These are phyloP conservation scores for Neofusicoccum kwambonambiense DNA, from an alignment of 2,329 filamentous ascomycete genomes.

Conservation along the genomic window DNA sequence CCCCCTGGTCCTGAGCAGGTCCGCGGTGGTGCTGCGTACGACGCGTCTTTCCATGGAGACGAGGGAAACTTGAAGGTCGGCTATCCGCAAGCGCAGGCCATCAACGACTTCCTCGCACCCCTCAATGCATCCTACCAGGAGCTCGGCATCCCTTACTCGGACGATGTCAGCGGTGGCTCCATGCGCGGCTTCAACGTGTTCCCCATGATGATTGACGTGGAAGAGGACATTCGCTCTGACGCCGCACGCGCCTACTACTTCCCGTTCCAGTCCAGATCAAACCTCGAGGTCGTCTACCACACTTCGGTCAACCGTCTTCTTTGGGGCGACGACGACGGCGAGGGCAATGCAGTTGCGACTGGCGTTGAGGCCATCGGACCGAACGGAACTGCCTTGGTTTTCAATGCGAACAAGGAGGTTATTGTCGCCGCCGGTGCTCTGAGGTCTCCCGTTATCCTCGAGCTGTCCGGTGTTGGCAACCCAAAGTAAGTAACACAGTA, in stretches of 20 bases:
- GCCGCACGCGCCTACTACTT: conserved; percentile 51
- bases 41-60: conserved; percentile 24
- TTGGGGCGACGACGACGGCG: too few relatives aligned
- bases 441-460: conserved; percentile 20
- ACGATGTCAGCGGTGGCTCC: conserved; percentile 27
- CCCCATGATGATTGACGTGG: conserved; percentile 43
- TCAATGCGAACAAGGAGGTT: conserved; percentile 21
- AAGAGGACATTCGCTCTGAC: conserved; percentile 43
- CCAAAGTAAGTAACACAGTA: neutral
- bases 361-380: neutral
- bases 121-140: conserved; percentile 26
- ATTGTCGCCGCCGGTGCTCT: conserved; percentile 23
- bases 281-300: conserved; percentile 44
- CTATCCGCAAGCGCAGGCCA: conserved; percentile 17
- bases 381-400: neutral
- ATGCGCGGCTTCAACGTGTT: conserved; percentile 38
- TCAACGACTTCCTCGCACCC: conserved; percentile 2
- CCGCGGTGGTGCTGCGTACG: conserved; percentile 27
- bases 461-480: conserved; percentile 24
- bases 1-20: conserved; percentile 26
- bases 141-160: conserved; percentile 24
- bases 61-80: conserved; percentile 23
- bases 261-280: conserved; percentile 37
- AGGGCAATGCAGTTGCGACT: conserved; percentile 24
- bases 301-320: neutral